Evolutionary conservation across 176 grass and related monocot species (phyloP).

Genomic region (Alopecurus myosuroides): DNA sequence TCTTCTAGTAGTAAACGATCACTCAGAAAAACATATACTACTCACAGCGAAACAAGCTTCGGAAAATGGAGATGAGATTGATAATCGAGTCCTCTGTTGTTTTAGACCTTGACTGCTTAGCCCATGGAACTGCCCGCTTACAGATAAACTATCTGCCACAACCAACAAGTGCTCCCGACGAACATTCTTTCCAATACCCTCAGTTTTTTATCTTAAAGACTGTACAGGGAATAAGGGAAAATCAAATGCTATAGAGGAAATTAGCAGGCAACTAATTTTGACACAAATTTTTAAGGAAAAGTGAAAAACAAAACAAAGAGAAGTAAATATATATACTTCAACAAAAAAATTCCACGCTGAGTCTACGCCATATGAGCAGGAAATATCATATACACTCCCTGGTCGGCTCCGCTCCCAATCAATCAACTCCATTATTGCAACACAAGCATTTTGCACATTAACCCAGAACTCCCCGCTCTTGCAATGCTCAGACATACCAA

Average conservation of each 20-base stretch:
- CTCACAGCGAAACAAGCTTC: conserved; percentile 96
- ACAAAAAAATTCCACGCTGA: conserved; percentile 77
- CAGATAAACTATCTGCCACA: conserved; percentile 66
- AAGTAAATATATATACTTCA: conserved; percentile 46
- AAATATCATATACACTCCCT: conserved; percentile 54
- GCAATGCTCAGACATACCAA: conserved; percentile 71
- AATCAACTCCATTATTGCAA: conserved; percentile 77
- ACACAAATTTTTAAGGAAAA: conserved; percentile 20
- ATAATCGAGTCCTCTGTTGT: conserved; percentile 48
- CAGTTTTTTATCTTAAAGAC: conserved; percentile 70
- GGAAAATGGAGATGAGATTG: conserved; percentile 79
- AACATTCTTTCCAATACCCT: conserved; percentile 63
- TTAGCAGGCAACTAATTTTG: background rate
- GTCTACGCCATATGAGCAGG: conserved; percentile 71
- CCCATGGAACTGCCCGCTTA: conserved; percentile 75
- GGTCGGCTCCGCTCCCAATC: conserved; percentile 77
- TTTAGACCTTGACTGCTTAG: conserved; percentile 74
- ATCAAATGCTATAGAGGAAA: no score
- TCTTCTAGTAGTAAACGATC: conserved; percentile 20
- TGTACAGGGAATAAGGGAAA: conserved; percentile 37
- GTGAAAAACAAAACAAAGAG: conserved; percentile 17
- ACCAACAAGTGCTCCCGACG: conserved; percentile 56
- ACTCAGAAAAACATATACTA: conserved; percentile 18
- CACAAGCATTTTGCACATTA: conserved; percentile 72
- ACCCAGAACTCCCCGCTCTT: conserved; percentile 58